Percentiles rank a stretch among this genome's conserved stretches.
Evolutionary conservation across 805 yeast genomes (phyloP).

Genomic region (Candida ipomoeae): DNA sequence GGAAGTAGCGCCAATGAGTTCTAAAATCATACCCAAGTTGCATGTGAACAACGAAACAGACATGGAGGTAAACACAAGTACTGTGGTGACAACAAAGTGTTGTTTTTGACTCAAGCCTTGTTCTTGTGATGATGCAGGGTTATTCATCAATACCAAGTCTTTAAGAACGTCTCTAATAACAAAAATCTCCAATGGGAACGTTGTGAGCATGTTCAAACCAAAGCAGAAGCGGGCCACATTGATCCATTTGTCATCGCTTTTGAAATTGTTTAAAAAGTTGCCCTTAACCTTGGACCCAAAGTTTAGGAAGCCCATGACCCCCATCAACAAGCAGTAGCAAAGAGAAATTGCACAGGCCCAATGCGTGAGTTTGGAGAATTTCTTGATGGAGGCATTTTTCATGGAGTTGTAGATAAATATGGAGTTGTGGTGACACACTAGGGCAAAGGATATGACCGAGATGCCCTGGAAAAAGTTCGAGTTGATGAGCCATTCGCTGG

Average conservation of each 20-base stretch:
- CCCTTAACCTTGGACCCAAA: slow-evolving; percentile 82
- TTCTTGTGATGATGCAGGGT: slow-evolving; percentile 5
- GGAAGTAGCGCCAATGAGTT: slow-evolving; percentile 87
- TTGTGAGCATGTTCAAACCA: slow-evolving; percentile 89
- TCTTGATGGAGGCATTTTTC: slow-evolving; percentile 65
- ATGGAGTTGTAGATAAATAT: slow-evolving; percentile 84
- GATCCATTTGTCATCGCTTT: slow-evolving; percentile 64
- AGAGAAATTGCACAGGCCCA: slow-evolving; percentile 78
- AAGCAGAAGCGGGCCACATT: slow-evolving; percentile 88
- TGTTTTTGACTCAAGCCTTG: slow-evolving; percentile 35
- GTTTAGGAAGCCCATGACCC: slow-evolving; percentile 68
- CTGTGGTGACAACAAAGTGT: slow-evolving; percentile 63
- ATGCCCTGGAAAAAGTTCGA: slow-evolving; percentile 76
- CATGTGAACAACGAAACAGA: slow-evolving; percentile 74
- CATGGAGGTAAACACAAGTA: slow-evolving; percentile 67
- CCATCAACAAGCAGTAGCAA: slow-evolving; percentile 73
- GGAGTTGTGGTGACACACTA: slow-evolving; percentile 94
- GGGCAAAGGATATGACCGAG: slow-evolving; percentile 90
- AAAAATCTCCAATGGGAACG: slow-evolving; percentile 85
- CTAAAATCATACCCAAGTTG: slow-evolving; percentile 83
- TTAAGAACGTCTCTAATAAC: slow-evolving; percentile 85
- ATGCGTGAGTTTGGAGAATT: slow-evolving; percentile 77
- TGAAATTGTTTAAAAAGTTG: slow-evolving; percentile 83
- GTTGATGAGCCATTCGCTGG: slow-evolving; percentile 50
- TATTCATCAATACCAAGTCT: slow-evolving; percentile 45